Conservation (phyloP, 352 stramenopile species). For the Globisporangium nunn region DNA sequence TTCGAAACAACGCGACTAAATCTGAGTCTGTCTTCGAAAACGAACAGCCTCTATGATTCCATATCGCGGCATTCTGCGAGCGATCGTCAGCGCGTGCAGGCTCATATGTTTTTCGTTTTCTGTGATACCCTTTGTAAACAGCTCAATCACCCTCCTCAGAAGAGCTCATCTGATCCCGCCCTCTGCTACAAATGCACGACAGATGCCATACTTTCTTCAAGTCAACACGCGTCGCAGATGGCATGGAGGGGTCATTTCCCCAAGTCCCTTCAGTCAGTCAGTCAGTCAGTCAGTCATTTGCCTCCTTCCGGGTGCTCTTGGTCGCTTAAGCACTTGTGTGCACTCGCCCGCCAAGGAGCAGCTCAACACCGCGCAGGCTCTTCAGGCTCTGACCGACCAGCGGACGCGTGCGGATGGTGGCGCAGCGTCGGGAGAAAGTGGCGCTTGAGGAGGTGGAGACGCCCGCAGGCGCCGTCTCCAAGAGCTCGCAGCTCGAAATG, state of each 20-base stretch:
- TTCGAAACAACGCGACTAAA: conserved; percentile 2
- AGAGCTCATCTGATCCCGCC: not conserved
- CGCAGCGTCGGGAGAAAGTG: conserved; percentile 19
- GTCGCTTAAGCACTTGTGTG: too few species aligned
- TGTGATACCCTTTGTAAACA: not conserved
- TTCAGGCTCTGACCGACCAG: not conserved
- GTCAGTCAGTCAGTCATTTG: not conserved
- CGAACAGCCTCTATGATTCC: too few species aligned
- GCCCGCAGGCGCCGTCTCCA: conserved; percentile 9
- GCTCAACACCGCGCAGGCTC: too few species aligned
- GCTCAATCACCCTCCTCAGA: not conserved
- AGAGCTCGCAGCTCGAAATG: conserved; percentile 17
- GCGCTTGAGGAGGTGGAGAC: conserved; percentile 14
- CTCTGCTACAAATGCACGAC: not conserved
- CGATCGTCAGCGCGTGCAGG: too few species aligned
- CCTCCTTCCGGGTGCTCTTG: not conserved
- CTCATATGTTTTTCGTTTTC: not conserved
- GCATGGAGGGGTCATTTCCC: not conserved
- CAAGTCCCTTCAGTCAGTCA: not conserved
- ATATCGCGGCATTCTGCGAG: not conserved
- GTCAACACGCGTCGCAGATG: not conserved
- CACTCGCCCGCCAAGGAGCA: too few species aligned
- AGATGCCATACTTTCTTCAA: not conserved
- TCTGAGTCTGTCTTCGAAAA: conserved; percentile 4
- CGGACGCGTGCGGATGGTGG: conserved; percentile 3